Percentiles rank a stretch among this genome's conserved stretches.
Evolutionary conservation across 2,329 filamentous ascomycete genomes (phyloP).

Genomic region (Pseudogymnoascus sp.): DNA sequence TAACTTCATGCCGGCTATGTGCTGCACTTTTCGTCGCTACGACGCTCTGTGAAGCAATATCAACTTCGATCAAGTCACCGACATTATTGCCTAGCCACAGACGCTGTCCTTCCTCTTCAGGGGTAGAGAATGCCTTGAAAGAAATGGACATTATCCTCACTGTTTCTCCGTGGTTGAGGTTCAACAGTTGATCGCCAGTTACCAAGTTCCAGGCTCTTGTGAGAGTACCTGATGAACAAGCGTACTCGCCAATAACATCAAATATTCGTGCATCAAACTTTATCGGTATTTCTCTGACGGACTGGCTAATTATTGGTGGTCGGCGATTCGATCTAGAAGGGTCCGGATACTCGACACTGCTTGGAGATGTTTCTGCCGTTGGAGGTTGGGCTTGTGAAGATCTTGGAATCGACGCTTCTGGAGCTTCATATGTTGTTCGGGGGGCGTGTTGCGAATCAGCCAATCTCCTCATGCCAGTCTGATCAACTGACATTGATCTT

Average conservation of each 20-base stretch:
- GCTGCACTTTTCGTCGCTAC: constrained; percentile 59
- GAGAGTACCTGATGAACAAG: constrained; percentile 78
- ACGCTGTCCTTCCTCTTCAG: constrained; percentile 70
- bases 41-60: constrained; percentile 65
- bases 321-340: constrained; percentile 74
- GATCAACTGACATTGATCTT: constrained; percentile 43
- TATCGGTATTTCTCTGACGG: constrained; percentile 55
- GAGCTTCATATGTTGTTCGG: not conserved
- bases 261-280: constrained; percentile 78
- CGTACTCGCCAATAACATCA: constrained; percentile 78
- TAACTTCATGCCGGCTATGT: constrained; percentile 70
- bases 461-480: constrained; percentile 17
- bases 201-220: constrained; percentile 82
- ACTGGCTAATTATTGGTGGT: constrained; percentile 49
- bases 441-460: not conserved
- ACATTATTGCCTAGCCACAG: constrained; percentile 86
- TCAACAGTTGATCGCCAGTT: constrained; percentile 75
- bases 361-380: not conserved
- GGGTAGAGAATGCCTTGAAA: constrained; percentile 73
- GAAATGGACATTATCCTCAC: constrained; percentile 70
- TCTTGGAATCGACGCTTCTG: not conserved
- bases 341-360: constrained; percentile 61
- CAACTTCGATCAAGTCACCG: constrained; percentile 83
- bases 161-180: constrained; percentile 73
- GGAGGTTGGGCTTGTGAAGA: not conserved